phyloP scores from a whole-genome alignment of 371 early-diverging fungal genomes.

The Mortierella sp. region DNA sequence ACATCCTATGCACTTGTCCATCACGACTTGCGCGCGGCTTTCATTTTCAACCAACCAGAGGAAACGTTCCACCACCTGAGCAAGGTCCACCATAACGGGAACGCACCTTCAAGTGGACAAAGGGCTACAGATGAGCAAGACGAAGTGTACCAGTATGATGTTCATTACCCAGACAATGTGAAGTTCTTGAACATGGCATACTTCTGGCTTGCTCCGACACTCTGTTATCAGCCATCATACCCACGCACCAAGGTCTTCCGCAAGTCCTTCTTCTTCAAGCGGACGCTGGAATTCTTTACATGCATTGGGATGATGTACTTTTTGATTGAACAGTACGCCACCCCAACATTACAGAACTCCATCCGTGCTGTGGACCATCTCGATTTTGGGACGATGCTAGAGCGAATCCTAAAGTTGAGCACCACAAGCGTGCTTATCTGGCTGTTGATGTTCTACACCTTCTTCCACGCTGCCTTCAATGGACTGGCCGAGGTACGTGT shows the following conservation, averaged over 20 bases:
- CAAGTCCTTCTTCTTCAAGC: constrained; percentile 81
- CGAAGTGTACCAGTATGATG: constrained; percentile 60
- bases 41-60: constrained; percentile 28
- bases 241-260: constrained; percentile 80
- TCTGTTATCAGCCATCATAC: constrained; percentile 91
- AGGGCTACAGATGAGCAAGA: constrained; percentile 36
- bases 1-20: constrained; percentile 83
- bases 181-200: constrained; percentile 74
- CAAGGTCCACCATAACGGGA: constrained; percentile 17
- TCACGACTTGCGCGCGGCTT: constrained; percentile 67
- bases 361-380: constrained; percentile 76
- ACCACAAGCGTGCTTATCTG: constrained; percentile 85
- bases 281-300: constrained; percentile 74
- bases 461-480: constrained; percentile 89
- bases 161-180: constrained; percentile 83
- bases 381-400: constrained; percentile 73
- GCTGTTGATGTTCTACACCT: constrained; percentile 91
- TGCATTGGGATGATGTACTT: constrained; percentile 81
- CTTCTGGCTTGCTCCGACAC: constrained; percentile 86
- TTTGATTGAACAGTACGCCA: constrained; percentile 83
- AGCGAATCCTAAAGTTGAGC: constrained; percentile 88
- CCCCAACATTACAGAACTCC: constrained; percentile 87
- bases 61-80: constrained; percentile 28
- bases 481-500: constrained; percentile 74
- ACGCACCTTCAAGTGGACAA: constrained; percentile 21